Evolutionary conservation across 345 rosid genomes (phyloP), one percentile per base, ranked within the genome.

Genomic region (Ailanthus altissimus): DNA sequence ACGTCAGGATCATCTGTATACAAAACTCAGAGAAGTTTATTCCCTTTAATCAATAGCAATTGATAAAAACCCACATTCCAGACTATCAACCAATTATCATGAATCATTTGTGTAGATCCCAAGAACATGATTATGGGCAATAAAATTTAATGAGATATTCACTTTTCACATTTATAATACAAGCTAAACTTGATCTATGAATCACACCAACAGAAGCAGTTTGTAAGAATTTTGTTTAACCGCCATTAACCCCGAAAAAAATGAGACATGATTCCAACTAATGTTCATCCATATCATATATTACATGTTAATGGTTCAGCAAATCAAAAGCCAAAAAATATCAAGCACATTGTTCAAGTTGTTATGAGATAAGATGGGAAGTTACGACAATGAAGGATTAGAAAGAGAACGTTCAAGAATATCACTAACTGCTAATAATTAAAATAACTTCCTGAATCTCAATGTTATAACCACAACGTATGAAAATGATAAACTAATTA

Each of bases 1-100:
- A 81, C 85, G 67, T 89, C 89, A 49, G 97, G 97, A 86, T 93
- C 94, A 85, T 93, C 98, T 95, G 90, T 75, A 79, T 70, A 81
- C 32, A 72, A 75, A 65, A 76, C 53, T 70, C 23, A 67, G 49
- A 68, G 61, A 68, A 80, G 46, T 71, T 43, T 11, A 71, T 58
- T 46, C 54, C 64, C 67, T 56, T 57, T 40, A 75, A 65, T 18
- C 10, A 72, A 18, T 46, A 59, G 1, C 47, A 64, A 51, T 9
- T 28, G 67, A 40, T 56, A 72, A 51, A 36, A 46, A 36, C 56
- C 26, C 28, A 59, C 58, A 51, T 66, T 65, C 65, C 45, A 64
- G 21, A 49, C 20, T 59, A 47, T 15, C 42, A 59, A 16, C 42
- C 8, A 42, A 58, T 53, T 7, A 32, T 7, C 56, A 59, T 42